These are phyloP conservation scores for Pythium vanterpoolii DNA, from an alignment of 352 stramenopile genomes.

Conservation along the genomic window DNA sequence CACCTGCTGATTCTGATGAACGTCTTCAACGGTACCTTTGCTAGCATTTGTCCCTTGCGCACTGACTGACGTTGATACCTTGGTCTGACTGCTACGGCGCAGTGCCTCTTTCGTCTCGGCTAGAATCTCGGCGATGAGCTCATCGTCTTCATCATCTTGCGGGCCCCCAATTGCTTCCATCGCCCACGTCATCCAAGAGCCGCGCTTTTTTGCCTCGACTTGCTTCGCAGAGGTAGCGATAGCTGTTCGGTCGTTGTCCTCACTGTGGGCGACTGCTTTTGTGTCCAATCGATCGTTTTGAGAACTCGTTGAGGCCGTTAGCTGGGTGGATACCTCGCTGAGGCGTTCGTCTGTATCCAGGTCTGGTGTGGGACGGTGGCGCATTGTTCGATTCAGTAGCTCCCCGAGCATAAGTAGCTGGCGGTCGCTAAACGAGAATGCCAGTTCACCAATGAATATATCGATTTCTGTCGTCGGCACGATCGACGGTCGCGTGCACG, in stretches of 20 bases:
- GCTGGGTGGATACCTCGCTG: not conserved
- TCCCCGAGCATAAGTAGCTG: constrained; percentile 81
- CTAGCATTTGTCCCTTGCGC: not conserved
- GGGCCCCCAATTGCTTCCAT: constrained; percentile 52
- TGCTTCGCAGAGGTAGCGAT: not conserved
- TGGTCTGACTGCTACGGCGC: constrained; percentile 22
- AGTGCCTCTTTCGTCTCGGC: constrained; percentile 59
- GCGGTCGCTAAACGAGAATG: constrained; percentile 79
- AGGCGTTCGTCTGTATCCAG: not conserved
- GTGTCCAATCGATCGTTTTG: not conserved
- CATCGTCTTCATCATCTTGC: constrained; percentile 62
- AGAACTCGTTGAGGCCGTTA: not conserved
- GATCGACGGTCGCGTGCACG: constrained; percentile 38
- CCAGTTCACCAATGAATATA: constrained; percentile 61
- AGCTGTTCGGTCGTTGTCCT: not conserved
- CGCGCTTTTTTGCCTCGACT: constrained; percentile 12
- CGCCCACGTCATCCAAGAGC: constrained; percentile 69
- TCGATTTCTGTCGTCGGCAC: constrained; percentile 62
- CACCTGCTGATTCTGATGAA: not conserved
- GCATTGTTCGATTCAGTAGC: constrained; percentile 27
- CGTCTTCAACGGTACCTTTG: not conserved
- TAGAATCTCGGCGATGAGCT: constrained; percentile 65
- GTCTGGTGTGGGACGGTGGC: not conserved
- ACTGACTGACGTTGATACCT: constrained; percentile 3
- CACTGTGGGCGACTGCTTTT: not conserved